Conservation (phyloP, 305 asterid species). For the Plantago lanceolata region DNA sequence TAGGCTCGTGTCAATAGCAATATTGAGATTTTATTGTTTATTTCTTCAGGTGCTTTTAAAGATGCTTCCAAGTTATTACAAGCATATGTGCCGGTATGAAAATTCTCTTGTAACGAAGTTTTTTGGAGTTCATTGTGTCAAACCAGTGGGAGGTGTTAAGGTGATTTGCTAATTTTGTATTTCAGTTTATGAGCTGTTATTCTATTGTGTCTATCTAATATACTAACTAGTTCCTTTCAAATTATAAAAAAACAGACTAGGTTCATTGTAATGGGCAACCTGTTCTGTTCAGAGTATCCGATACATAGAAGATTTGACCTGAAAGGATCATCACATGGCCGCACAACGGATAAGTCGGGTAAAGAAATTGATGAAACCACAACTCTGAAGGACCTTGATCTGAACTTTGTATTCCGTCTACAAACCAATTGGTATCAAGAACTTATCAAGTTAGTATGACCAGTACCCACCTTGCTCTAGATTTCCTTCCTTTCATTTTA, state of each 20-base stretch:
- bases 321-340: constrained; percentile 97
- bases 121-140: constrained; percentile 93
- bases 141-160: constrained; percentile 94
- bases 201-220: not conserved
- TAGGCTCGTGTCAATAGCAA: not conserved
- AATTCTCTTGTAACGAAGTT: constrained; percentile 88
- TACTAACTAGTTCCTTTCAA: constrained; percentile 22
- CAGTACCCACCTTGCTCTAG: not conserved
- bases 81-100: constrained; percentile 72
- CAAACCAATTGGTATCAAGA: constrained; percentile 82
- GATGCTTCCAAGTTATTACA: constrained; percentile 87
- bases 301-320: constrained; percentile 90
- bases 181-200: not conserved
- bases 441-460: constrained; percentile 67
- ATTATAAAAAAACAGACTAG: constrained; percentile 52
- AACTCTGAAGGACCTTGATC: constrained; percentile 91
- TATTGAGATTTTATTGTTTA: constrained; percentile 26
- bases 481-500: not conserved
- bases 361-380: constrained; percentile 92
- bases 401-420: constrained; percentile 69
- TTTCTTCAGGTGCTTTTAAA: constrained; percentile 75
- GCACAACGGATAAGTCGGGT: constrained; percentile 67
- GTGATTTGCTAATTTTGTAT: constrained; percentile 27
- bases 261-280: constrained; percentile 95
- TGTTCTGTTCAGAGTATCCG: constrained; percentile 91